Base-by-base conservation (phyloP, 768 basidiomycete genomes). In the Lactifluus subvellereus region DNA sequence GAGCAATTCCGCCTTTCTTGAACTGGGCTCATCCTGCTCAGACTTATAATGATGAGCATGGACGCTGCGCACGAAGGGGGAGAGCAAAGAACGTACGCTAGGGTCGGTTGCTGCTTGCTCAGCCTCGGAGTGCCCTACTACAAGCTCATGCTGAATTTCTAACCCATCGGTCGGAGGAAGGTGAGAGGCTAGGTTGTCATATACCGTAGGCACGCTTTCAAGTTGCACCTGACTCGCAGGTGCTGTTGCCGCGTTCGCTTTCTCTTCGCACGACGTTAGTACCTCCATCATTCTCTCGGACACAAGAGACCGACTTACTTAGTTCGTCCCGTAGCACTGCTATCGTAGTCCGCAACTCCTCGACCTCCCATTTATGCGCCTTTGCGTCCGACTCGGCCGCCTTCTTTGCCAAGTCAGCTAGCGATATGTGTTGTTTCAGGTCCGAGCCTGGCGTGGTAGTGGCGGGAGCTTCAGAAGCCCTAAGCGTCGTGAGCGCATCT, bases 291-390 rank as follows among this genome's bases (percentile, higher is more conserved):
- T 18, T 40, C 50, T 30, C 54, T n/a, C n/a, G 13, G 37, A 49
- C 49, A 65, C 33, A 9, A 8, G 10, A 27, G 27, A 43, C 0
- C 27, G 20, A 73, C 78, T 18, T 64, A 86, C 89, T 82, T 11
- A 91, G 75, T 69, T 91, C 85, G 13, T 73, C 69, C 59, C 80
- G 79, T 35, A 91, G 76, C 18, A 72, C 74, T 9, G 77, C 69
- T 48, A 91, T 80, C 33, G 80, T 75, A 7, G 67, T 73, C 61
- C 84, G 79, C 11, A 90, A 72, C 6, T 77, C 77, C 54, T 78
- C 74, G 20, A 83, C 68, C 67, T 87, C 86, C 18, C 71, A 77
- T 48, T 78, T 74, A 8, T 72, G 67, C 54, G 70, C 64, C 35
- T 62, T 66, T 45, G 62, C 42, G 11, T 68, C 64, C n/a, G 67